Evolutionary conservation across 2,329 filamentous ascomycete species (phyloP).

Genomic region (Ambrosiella beaveri): DNA sequence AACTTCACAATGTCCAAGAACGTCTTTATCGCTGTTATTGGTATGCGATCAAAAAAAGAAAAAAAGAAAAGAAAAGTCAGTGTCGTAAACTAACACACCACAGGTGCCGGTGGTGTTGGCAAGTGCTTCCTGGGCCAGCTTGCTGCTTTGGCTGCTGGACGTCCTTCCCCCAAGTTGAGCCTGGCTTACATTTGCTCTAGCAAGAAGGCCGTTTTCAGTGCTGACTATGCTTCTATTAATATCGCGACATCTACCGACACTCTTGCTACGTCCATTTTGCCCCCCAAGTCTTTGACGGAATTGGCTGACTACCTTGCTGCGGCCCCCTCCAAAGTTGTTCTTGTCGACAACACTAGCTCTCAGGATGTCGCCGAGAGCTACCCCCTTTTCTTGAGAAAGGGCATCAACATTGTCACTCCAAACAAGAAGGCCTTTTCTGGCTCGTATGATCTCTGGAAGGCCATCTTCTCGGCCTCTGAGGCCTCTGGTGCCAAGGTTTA

Average conservation of each 20-base stretch:
- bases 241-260: constrained; percentile 43
- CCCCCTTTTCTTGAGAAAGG: constrained; percentile 60
- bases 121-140: constrained; percentile 81
- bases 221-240: constrained; percentile 51
- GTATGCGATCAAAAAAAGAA: constrained; percentile 18
- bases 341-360: constrained; percentile 93
- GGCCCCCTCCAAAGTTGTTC: constrained; percentile 60
- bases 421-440: constrained; percentile 98
- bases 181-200: constrained; percentile 77
- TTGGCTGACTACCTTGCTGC: constrained; percentile 61
- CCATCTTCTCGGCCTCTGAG: constrained; percentile 62
- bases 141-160: constrained; percentile 45
- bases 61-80: not conserved
- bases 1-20: constrained; percentile 21
- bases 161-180: constrained; percentile 50
- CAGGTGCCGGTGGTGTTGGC: constrained; percentile 84
- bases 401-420: constrained; percentile 82
- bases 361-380: constrained; percentile 72
- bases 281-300: constrained; percentile 49
- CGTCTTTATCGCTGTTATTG: constrained; percentile 36
- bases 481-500: constrained; percentile 65
- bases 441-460: constrained; percentile 63
- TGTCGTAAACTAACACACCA: constrained; percentile 8
- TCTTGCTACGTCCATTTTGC: constrained; percentile 44
- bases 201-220: constrained; percentile 61